Conservation (phyloP, 2,329 filamentous ascomycete species). For the Chrysosphaeria jannelii region DNA sequence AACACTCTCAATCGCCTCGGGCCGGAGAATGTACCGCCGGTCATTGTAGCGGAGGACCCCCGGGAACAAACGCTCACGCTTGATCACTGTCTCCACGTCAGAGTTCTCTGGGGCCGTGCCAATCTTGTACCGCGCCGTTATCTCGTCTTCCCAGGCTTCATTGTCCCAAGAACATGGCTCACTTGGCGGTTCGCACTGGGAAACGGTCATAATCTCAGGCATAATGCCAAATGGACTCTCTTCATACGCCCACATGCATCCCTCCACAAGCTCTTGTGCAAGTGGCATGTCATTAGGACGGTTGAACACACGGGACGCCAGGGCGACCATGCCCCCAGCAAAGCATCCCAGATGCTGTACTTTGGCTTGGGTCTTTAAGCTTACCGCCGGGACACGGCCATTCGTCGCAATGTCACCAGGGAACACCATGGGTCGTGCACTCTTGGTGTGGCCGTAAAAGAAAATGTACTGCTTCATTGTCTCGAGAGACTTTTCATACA, state of each 20-base stretch:
- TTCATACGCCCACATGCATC: constrained; percentile 33
- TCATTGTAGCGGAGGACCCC: constrained; percentile 27
- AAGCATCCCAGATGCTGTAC: constrained; percentile 31
- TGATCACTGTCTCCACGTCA: constrained; percentile 17
- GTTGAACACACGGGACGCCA: constrained; percentile 26
- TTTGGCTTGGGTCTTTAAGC: constrained; percentile 8
- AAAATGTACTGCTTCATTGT: constrained; percentile 14
- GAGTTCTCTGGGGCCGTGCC: constrained; percentile 11
- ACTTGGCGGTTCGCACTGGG: constrained; percentile 23
- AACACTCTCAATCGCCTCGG: constrained; percentile 55
- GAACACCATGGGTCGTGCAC: constrained; percentile 12
- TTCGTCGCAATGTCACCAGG: constrained; percentile 14
- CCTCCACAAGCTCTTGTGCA: constrained; percentile 27
- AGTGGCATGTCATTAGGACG: constrained; percentile 23
- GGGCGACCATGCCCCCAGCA: constrained; percentile 31
- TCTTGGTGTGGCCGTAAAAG: constrained; percentile 10
- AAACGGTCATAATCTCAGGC: constrained; percentile 16
- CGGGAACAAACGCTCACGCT: constrained; percentile 15
- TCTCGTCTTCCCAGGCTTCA: constrained; percentile 5
- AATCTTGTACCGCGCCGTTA: constrained; percentile 2
- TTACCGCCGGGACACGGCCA: constrained; percentile 5
- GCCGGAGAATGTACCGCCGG: constrained; percentile 32
- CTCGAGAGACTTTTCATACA: constrained; percentile 7
- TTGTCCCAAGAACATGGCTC: constrained; percentile 6
- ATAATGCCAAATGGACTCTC: constrained; percentile 25